Conservation (phyloP, 208 protist genomes). For the Perkinsela sp. region DNA sequence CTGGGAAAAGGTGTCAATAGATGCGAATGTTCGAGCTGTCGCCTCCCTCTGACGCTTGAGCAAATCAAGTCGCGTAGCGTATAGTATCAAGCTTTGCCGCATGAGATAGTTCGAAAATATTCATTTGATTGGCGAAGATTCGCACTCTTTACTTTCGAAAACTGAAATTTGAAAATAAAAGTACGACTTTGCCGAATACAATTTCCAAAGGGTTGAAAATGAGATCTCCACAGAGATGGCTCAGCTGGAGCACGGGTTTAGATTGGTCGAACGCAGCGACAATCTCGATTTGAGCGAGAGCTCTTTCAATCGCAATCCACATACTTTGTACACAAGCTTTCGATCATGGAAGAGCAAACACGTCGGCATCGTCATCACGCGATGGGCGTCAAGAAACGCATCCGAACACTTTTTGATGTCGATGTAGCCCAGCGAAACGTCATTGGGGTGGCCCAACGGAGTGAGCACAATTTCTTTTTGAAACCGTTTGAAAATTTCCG, state of each 20-base stretch:
- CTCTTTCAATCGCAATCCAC: neutral
- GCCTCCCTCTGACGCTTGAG: neutral
- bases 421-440: neutral
- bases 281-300: neutral
- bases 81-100: neutral
- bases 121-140: no score
- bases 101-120: no score
- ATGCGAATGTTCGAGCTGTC: neutral
- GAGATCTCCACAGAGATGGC: no score
- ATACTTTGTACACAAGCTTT: neutral
- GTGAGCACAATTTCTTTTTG: neutral
- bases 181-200: no score
- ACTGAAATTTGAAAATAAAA: no score
- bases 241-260: neutral
- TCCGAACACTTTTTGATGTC: neutral
- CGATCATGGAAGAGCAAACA: neutral
- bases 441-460: neutral
- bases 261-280: neutral
- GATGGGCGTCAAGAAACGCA: neutral
- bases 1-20: neutral
- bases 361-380: neutral
- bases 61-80: neutral
- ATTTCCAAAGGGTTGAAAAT: no score
- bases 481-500: neutral
- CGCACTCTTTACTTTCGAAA: no score